Evolutionary conservation across 352 stramenopile species (phyloP), one percentile per base, ranked within the genome.

Genomic region (Aphanomyces invadans): DNA sequence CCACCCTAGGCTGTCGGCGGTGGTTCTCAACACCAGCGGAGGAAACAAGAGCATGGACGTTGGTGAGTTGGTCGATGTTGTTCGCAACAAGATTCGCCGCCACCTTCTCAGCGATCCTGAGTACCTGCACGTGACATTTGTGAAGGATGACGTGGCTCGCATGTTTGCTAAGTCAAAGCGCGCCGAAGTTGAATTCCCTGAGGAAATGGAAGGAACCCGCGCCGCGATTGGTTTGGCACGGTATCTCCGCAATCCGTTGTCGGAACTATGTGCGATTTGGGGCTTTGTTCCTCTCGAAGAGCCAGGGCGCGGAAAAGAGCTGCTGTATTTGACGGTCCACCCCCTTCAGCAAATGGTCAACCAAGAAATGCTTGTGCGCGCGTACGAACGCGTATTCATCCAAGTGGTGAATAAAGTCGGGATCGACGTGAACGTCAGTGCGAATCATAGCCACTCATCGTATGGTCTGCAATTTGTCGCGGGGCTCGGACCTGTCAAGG

Each of bases 21-120:
- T 95, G 31, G 86, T 93, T 21, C 89, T 95, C 69, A 95, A 95
- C 73, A 81, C 92, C 19, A 92, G 83, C n/a, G 86, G 81, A 1
- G 84, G 86, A 19, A 88, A 90, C 75, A 95, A 95, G 69, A 92
- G 84, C 57, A 91, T 95, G 80, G 86, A 95, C 59, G 89, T 95
- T 80, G 86, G 86, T 73, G 84, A 88, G 23, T 75, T 95, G 12
- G 86, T 95, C 28, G 84, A 93, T 75, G 81, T 83, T 23, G 76
- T 92, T 23, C 84, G 86, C 38, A 82, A 82, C 42, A 74, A 93
- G 65, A 69, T 95, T 2, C 80, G 81, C 17, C 73, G 86, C 61
- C 73, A 88, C 68, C 78, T 89, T 61, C 81, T 79, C 3, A 76
- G 76, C 60, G 82, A 95, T 60, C 83, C 83, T 5, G 86, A 95